Evolutionary conservation across 2,329 filamentous ascomycete genomes (phyloP).

Genomic region (Venturia carpophila): DNA sequence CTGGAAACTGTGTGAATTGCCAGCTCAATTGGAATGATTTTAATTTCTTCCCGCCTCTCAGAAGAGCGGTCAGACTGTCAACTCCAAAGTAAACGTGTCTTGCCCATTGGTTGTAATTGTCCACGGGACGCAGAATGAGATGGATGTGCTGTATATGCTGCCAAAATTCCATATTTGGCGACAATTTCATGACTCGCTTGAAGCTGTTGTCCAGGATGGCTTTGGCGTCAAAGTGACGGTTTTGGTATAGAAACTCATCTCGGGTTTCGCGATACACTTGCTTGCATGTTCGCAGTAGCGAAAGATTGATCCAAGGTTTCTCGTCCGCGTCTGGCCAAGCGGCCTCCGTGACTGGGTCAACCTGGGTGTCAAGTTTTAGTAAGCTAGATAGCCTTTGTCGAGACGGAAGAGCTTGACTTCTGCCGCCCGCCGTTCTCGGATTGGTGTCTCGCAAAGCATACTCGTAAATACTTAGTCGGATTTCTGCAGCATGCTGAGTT

Average conservation of each 20-base stretch:
- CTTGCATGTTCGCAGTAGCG: constrained; percentile 10
- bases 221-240: constrained; percentile 9
- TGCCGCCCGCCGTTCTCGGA: neutral
- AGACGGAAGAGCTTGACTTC: neutral
- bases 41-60: constrained; percentile 12
- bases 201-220: constrained; percentile 1
- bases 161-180: constrained; percentile 10
- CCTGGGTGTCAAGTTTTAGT: neutral
- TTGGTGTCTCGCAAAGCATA: constrained; percentile 9
- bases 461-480: neutral
- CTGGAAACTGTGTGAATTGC: neutral
- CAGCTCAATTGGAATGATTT: constrained; percentile 9
- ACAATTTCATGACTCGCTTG: neutral
- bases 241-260: constrained; percentile 11
- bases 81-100: neutral
- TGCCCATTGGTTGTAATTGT: neutral
- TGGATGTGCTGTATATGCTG: constrained; percentile 14
- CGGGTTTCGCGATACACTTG: constrained; percentile 14
- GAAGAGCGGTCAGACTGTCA: constrained; percentile 8
- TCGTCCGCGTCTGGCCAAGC: neutral
- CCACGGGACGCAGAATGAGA: neutral
- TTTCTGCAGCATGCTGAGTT: neutral
- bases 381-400: too few species aligned
- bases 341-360: neutral
- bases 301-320: constrained; percentile 8